Conservation (phyloP, 2,329 filamentous ascomycete species). For the Dryadomyces quercus-mongolicae region DNA sequence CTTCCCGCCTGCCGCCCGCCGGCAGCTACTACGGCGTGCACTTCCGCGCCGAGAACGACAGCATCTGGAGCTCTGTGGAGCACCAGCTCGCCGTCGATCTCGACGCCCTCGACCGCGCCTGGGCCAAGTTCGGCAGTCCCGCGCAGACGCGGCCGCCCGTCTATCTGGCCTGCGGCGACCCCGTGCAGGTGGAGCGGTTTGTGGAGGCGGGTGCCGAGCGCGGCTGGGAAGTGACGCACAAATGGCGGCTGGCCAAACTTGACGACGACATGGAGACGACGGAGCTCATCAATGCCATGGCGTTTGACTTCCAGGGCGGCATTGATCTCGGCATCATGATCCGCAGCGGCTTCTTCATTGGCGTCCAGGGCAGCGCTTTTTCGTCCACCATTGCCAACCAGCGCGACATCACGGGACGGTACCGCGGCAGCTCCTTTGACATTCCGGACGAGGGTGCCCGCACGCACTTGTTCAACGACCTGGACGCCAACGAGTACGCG, state of each 20-base stretch:
- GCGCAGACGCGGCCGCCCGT: conserved; percentile 15
- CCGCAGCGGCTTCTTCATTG: conserved; percentile 20
- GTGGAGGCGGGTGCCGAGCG: conserved; percentile 16
- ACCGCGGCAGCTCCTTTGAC: conserved; percentile 20
- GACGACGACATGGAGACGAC: conserved; percentile 11
- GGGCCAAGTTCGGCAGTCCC: conserved; percentile 13
- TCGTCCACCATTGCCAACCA: conserved; percentile 19
- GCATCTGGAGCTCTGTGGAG: conserved; percentile 23
- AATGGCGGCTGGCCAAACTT: conserved; percentile 17
- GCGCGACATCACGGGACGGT: conserved; percentile 21
- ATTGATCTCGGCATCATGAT: conserved; percentile 22
- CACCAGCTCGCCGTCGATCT: conserved; percentile 21
- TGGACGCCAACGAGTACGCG: conserved; percentile 18
- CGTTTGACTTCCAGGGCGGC: conserved; percentile 23
- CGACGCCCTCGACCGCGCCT: conserved; percentile 21
- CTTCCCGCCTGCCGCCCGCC: conserved; percentile 12
- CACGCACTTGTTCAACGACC: conserved; percentile 21
- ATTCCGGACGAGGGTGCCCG: conserved; percentile 18
- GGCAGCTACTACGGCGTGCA: conserved; percentile 21
- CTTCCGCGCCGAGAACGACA: conserved; percentile 24
- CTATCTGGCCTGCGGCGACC: conserved; percentile 23
- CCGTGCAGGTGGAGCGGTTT: conserved; percentile 19
- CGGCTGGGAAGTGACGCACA: conserved; percentile 23
- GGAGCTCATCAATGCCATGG: conserved; percentile 15
- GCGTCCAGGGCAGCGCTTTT: conserved; percentile 22